phyloP scores from a whole-genome alignment of 495 filamentous ascomycete species.

The Podospora bellae-mahoneyi region DNA sequence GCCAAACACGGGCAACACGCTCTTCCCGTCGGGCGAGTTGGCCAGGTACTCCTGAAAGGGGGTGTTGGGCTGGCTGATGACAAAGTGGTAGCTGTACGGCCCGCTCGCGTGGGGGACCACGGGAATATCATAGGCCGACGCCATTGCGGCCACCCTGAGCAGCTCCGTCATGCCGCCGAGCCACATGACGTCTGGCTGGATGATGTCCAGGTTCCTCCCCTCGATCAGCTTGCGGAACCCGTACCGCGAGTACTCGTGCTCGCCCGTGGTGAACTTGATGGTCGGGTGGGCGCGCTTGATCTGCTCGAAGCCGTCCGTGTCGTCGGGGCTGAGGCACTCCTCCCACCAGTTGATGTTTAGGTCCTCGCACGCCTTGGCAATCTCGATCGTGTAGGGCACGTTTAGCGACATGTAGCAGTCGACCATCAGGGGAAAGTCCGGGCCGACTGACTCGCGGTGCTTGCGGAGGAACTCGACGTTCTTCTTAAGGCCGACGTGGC shows the following conservation, averaged over 20 bases:
- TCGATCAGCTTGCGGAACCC: conserved; percentile 93
- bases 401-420: conserved; percentile 97
- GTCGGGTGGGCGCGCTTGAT: conserved; percentile 86
- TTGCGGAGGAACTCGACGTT: conserved; percentile 84
- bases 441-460: conserved; percentile 78
- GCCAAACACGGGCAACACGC: conserved; percentile 84
- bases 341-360: conserved; percentile 97
- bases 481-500: conserved; percentile 73
- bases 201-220: conserved; percentile 85
- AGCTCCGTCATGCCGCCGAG: conserved; percentile 88
- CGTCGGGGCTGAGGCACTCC: conserved; percentile 84
- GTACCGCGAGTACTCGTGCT: conserved; percentile 89
- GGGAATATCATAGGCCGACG: conserved; percentile 86
- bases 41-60: conserved; percentile 95
- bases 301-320: conserved; percentile 82
- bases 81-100: conserved; percentile 92
- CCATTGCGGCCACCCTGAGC: conserved; percentile 82
- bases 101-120: conserved; percentile 93
- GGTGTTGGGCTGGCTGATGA: conserved; percentile 82
- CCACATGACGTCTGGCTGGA: conserved; percentile 97
- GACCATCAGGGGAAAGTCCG: conserved; percentile 88
- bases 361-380: conserved; percentile 73
- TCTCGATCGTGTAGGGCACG: conserved; percentile 85
- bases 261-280: conserved; percentile 91
- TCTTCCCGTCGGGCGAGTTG: conserved; percentile 85